phyloP scores from a whole-genome alignment of 305 asterid genomes.

The Fraxinus angustifolia region DNA sequence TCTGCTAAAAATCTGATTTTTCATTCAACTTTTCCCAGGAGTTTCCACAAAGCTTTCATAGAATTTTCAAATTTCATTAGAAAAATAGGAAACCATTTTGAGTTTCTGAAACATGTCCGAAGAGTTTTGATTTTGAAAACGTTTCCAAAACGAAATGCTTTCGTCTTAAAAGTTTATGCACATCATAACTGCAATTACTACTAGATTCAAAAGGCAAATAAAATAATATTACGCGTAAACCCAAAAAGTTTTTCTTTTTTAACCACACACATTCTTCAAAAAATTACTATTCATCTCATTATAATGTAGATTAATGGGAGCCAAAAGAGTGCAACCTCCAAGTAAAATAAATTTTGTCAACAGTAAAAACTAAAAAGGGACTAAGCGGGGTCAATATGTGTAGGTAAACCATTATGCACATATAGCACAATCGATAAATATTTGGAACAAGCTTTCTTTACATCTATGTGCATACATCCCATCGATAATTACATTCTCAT shows the following conservation, averaged over 20 bases:
- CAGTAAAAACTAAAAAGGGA: not conserved
- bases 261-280: no score
- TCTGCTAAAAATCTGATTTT: no score
- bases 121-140: not conserved
- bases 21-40: no score
- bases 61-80: not conserved
- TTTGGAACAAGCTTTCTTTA: not conserved
- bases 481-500: not conserved
- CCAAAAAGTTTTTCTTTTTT: no score
- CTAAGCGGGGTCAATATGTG: no score
- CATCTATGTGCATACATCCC: slow-evolving; percentile 18
- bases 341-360: not conserved
- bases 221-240: no score
- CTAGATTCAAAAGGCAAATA: not conserved
- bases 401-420: no score
- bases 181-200: not conserved
- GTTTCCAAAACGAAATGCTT: not conserved
- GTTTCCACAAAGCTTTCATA: no score
- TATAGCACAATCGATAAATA: not conserved
- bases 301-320: no score
- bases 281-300: no score
- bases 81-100: no score
- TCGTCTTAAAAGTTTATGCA: not conserved
- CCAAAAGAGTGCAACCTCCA: not conserved
- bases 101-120: not conserved